Evolutionary conservation across 2,329 filamentous ascomycete species (phyloP), one percentile per base, ranked within the genome.

Genomic region (Ampelomyces quisqualis): DNA sequence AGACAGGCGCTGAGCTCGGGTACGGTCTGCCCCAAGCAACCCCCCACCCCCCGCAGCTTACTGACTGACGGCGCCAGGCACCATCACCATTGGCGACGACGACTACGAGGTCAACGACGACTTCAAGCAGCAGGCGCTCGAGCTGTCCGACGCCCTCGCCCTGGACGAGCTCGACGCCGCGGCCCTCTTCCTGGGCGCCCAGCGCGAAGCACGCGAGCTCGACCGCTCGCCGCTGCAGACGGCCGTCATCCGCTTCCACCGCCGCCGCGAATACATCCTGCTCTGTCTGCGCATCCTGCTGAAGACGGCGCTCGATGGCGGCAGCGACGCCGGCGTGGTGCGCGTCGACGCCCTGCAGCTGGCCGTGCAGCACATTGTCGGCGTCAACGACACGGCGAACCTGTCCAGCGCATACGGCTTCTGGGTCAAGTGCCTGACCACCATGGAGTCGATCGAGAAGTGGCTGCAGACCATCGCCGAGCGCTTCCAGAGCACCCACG

Each of bases 101-200:
- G 81, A 90, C 58, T 97, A 89, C 68, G 74, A 78, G 15, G 75
- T 98, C 72, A 96, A 95, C 69, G 79, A 87, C 40, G 84, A 89
- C 48, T 97, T 98, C 69, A 83, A 91, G 62, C 85, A 95, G 67
- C 82, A 85, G 54, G 81, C 84, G 17, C 76, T 95, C 21, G 81
- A 88, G 57, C 76, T 98, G 24, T 87, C 91, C 40, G 90, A 97
- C 67, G 88, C 89, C 55, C 76, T 96, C 47, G 84, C 95, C 58
- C 76, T 98, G 37, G 90, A 98, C 70, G 94, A 98, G 69, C 66
- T 95, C 42, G 81, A 93, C 57, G 86, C 91, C 13, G 87, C 89
- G 7, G 78, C 79, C 53, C 79, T 93, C 34, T 81, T 95, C 42
- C 73, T 94, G 36, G 82, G 85, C 40, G 83, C 87, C 13, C 80